Percentiles rank a stretch among this genome's conserved stretches.
phyloP scores from a whole-genome alignment of 202 grass and related monocot genomes.

The Digitaria exilis region DNA sequence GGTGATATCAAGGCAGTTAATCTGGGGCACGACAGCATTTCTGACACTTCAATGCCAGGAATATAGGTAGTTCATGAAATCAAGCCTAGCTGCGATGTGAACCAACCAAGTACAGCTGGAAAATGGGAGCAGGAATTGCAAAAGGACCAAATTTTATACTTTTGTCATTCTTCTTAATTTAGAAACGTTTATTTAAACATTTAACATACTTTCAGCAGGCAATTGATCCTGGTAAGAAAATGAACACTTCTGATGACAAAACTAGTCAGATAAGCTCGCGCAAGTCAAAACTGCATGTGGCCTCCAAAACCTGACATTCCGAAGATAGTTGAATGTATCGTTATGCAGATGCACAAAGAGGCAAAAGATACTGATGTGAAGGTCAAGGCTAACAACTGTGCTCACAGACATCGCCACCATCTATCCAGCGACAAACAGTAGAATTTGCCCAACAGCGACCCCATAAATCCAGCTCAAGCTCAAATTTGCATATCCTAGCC shows the following conservation, averaged over 20 bases:
- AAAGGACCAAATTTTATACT: background rate
- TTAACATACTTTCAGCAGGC: background rate
- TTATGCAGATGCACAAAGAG: background rate
- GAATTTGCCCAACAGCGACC: background rate
- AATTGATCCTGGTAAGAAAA: background rate
- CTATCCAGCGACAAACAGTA: background rate
- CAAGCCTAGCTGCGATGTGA: background rate
- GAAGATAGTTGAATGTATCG: background rate
- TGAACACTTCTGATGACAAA: background rate
- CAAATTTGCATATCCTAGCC: background rate
- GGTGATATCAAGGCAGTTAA: background rate
- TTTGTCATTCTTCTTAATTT: background rate
- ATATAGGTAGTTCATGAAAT: background rate
- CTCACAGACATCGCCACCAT: background rate
- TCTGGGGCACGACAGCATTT: background rate
- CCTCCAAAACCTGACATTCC: background rate
- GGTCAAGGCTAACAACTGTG: background rate
- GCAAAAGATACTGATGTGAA: background rate
- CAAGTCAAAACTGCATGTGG: background rate
- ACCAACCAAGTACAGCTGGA: no score
- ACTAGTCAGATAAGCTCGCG: background rate
- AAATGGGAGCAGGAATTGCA: background rate
- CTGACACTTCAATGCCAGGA: conserved; percentile 1
- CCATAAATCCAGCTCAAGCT: conserved; percentile 3
- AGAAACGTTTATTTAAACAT: background rate